These are phyloP conservation scores for Trichoderma aggressivum DNA, from an alignment of 2,329 filamentous ascomycete genomes.

Conservation along the genomic window DNA sequence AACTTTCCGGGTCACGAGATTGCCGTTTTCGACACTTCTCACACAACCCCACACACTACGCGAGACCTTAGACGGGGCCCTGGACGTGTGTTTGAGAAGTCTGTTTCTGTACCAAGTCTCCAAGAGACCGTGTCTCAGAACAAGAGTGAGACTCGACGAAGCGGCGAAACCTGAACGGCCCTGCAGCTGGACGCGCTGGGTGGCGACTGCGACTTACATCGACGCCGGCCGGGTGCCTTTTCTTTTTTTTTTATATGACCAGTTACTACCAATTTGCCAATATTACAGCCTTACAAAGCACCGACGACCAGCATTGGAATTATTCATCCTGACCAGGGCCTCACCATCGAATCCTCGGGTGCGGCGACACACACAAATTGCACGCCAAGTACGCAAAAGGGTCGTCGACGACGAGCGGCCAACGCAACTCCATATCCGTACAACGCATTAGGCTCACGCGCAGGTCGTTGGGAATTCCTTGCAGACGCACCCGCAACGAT, in stretches of 20 bases:
- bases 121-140: conserved; percentile 9
- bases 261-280: too few species aligned
- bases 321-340: not conserved
- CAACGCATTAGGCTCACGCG: conserved; percentile 1
- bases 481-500: not conserved
- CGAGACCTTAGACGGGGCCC: not conserved
- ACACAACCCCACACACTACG: conserved; percentile 12
- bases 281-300: conserved; percentile 7
- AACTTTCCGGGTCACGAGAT: conserved; percentile 5
- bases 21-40: conserved; percentile 5
- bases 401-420: not conserved
- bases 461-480: conserved; percentile 7
- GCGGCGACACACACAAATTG: not conserved
- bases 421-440: not conserved
- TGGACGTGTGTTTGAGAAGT: conserved; percentile 10
- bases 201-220: conserved; percentile 14
- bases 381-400: not conserved
- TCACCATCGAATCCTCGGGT: not conserved
- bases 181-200: not conserved
- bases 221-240: not conserved
- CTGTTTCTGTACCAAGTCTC: not conserved
- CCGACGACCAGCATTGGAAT: not conserved
- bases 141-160: conserved; percentile 9
- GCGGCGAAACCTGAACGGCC: conserved; percentile 1
- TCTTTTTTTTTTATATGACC: not conserved